Percentiles rank a stretch among this genome's conserved stretches.
Conservation (phyloP, 805 yeast species). For the Jamesozyma gamospora region DNA sequence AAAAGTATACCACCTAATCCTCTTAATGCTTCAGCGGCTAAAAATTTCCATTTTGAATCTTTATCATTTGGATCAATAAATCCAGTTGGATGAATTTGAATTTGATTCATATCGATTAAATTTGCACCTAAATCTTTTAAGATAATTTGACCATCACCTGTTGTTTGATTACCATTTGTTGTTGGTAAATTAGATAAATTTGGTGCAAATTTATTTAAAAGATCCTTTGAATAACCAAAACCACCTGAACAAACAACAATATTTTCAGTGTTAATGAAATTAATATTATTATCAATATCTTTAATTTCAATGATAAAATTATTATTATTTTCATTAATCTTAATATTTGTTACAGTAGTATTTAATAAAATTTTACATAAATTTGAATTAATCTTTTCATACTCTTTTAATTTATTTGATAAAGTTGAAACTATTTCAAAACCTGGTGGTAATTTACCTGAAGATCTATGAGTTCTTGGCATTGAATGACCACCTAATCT, state of each 20-base stretch:
- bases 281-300: slow-evolving; percentile 21
- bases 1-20: slow-evolving; percentile 50
- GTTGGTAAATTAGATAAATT: slow-evolving; percentile 39
- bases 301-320: slow-evolving; percentile 37
- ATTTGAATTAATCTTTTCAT: slow-evolving; percentile 22
- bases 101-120: slow-evolving; percentile 46
- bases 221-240: slow-evolving; percentile 33
- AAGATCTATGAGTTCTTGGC: slow-evolving; percentile 75
- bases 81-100: slow-evolving; percentile 58
- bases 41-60: slow-evolving; percentile 38
- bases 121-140: slow-evolving; percentile 39
- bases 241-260: slow-evolving; percentile 55
- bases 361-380: slow-evolving; percentile 32
- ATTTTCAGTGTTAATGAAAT: slow-evolving; percentile 20
- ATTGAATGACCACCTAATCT: slow-evolving; percentile 76
- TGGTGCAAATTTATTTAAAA: slow-evolving; percentile 37
- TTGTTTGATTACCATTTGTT: slow-evolving; percentile 46
- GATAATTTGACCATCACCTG: slow-evolving; percentile 51
- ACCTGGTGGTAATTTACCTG: slow-evolving; percentile 48
- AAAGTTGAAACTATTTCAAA: slow-evolving; percentile 44
- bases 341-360: slow-evolving; percentile 31
- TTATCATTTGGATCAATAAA: slow-evolving; percentile 38
- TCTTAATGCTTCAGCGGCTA: slow-evolving; percentile 52
- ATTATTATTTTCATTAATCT: slow-evolving; percentile 18
- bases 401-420: slow-evolving; percentile 29